These are phyloP conservation scores for Aspergillus piperis DNA, from an alignment of 2,329 filamentous ascomycete genomes.

Conservation along the genomic window DNA sequence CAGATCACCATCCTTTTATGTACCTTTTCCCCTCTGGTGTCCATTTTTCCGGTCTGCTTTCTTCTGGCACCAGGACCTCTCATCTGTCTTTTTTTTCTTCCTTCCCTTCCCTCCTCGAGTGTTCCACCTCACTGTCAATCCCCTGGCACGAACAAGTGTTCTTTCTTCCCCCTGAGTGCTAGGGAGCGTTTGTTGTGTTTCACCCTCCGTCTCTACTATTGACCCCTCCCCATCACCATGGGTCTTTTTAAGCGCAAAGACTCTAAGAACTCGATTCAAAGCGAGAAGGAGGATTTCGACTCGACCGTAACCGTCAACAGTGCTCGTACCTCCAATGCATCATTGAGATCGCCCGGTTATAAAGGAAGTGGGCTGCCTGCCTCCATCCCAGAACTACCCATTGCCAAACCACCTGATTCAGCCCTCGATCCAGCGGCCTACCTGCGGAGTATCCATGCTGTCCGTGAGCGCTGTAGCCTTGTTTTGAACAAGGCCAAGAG, in stretches of 20 bases:
- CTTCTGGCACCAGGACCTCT: background rate
- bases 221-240: constrained; percentile 32
- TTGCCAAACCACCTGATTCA: constrained; percentile 85
- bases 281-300: constrained; percentile 44
- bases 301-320: constrained; percentile 45
- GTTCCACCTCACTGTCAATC: background rate
- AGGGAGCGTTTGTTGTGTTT: constrained; percentile 4
- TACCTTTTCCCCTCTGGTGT: constrained; percentile 11
- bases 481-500: constrained; percentile 74
- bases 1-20: constrained; percentile 23
- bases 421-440: constrained; percentile 85
- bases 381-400: constrained; percentile 71
- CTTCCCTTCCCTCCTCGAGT: background rate
- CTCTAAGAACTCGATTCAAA: constrained; percentile 41
- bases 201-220: background rate
- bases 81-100: background rate
- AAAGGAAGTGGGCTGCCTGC: constrained; percentile 51
- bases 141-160: background rate
- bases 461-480: constrained; percentile 75
- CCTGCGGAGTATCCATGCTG: constrained; percentile 82
- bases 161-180: background rate
- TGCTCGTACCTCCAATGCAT: constrained; percentile 48
- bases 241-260: constrained; percentile 51
- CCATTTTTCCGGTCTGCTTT: constrained; percentile 8
- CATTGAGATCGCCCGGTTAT: constrained; percentile 52